Evolutionary conservation across 2,329 filamentous ascomycete genomes (phyloP), one percentile per base, ranked within the genome.

Genomic region (Beauveria sp.): DNA sequence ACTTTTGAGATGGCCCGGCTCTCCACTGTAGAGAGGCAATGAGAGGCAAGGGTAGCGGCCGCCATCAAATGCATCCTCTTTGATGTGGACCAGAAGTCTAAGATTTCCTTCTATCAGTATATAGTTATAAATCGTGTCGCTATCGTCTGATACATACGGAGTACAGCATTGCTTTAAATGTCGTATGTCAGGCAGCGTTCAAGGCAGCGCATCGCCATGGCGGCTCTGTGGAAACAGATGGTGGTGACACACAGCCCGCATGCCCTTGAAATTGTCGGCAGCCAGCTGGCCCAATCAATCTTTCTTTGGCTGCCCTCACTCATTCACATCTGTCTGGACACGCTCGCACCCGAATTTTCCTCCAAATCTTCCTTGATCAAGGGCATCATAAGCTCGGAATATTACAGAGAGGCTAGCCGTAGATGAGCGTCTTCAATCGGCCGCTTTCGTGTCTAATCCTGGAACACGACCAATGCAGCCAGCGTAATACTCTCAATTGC

Each of bases 231-330:
- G 70, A 53, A 56, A 14, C 62, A 59, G 40, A 63, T 68, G 22
- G 68, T 70, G 34, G 61, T 60, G 28, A 63, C 61, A 12, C 66
- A 75, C 64, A 66, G 69, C 38, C 69, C 70, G 9, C 65, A 71
- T 59, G 59, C 64, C 55, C 72, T 80, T 62, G 76, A 81, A 58
- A 67, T 80, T 43, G 68, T 70, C 20, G 79, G 79, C 40, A 73
- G 73, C 5, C 62, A 76, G 4, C 18, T 71, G 45, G 64, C 79
- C 31, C 79, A 81, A 54, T 1, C 77, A 20, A 1, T 80, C 63
- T 76, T 75, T 69, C 80, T 79, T 72, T 81, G 78, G 79, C 56
- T 78, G 40, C 77, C 77, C 0, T 77, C 74, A 5, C 65, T 69
- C 10, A 31, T 75, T 55, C 83, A 79, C 65, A 69, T 79, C 26